Base-by-base conservation (phyloP, 768 basidiomycete genomes). In the Psilocybe tampanensis region DNA sequence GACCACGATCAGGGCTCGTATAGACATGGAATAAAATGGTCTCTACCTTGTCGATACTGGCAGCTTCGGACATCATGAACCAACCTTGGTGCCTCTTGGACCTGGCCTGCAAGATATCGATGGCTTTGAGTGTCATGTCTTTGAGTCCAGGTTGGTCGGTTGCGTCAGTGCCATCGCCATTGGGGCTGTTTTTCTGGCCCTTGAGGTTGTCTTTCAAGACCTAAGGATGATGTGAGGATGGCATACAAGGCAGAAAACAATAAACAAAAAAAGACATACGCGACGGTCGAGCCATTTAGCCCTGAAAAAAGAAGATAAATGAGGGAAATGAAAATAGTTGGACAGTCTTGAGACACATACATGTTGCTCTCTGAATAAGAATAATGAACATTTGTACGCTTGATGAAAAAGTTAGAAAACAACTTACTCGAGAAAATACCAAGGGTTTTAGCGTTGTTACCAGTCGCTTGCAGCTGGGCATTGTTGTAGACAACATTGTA, bases 1-100 rank as follows among this genome's bases (percentile, higher is more conserved):
- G 41, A 39, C 6, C 12, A 5, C 26, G 18, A 48, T 48, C 7
- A 55, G 54, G 12, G n/a, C n/a, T n/a, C n/a, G n/a, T n/a, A n/a
- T n/a, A n/a, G n/a, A n/a, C 26, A 18, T 13, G 26, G n/a, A 6
- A 22, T n/a, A 17, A 7, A 11, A 26, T 48, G 17, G 3, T 32
- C 13, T 54, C 18, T 45, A 72, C 72, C 68, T 79, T 79, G 55
- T 79, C 77, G 41, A 77, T 79, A 48, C 72, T 76, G 12, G 78
- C 76, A 60, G 76, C 78, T 61, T 79, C 77, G 18, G 76, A 74
- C 78, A 79, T 77, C 76, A 79, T 71, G 64, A 79, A 79, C 72
- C 74, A 79, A 2, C 78, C 78, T 49, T 73, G 64, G 24, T 72
- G 68, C 34, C 72, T 72, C 60, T 71, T 70, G 12, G 72, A 63